A percentile compares a stretch with the other conserved stretches of the same genome.
Evolutionary conservation across 225 moss, liverwort and hornwort species (phyloP).

Genomic region (Physcomitrellopsis africana): DNA sequence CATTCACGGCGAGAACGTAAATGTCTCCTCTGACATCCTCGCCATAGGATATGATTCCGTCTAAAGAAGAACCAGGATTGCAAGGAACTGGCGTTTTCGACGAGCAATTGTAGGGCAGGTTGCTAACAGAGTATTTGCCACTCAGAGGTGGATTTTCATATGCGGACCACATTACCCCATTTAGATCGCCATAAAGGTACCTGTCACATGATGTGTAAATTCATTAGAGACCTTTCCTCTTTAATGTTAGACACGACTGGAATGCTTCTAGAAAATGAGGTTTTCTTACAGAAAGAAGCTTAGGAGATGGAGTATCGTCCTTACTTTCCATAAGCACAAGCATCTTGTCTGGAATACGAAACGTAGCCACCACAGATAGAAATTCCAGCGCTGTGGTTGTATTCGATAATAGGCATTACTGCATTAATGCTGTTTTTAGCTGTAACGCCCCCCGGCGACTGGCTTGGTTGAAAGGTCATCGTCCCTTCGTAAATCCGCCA

Average conservation of each 20-base stretch:
- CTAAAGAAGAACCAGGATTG: not conserved
- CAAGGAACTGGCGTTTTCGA: constrained; percentile 62
- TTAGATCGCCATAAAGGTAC: constrained; percentile 72
- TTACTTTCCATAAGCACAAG: constrained; percentile 85
- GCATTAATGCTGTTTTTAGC: constrained; percentile 55
- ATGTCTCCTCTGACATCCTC: constrained; percentile 60
- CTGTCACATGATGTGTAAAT: constrained; percentile 42
- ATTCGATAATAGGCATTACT: constrained; percentile 74
- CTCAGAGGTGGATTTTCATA: constrained; percentile 66
- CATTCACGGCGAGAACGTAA: constrained; percentile 59
- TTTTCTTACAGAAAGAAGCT: not conserved
- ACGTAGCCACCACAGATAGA: constrained; percentile 77
- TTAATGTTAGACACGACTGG: not conserved
- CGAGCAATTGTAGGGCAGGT: constrained; percentile 56
- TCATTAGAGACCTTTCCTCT: not conserved
- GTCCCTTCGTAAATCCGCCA: constrained; percentile 94
- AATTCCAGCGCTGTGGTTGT: constrained; percentile 49
- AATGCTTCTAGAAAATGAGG: not conserved
- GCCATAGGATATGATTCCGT: constrained; percentile 63
- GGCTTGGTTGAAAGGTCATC: constrained; percentile 32
- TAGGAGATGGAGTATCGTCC: constrained; percentile 6
- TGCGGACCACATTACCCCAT: constrained; percentile 57
- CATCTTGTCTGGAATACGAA: constrained; percentile 74
- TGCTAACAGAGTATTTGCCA: constrained; percentile 48
- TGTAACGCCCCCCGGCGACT: constrained; percentile 73